Evolutionary conservation across 2,329 filamentous ascomycete genomes (phyloP), one percentile per base, ranked within the genome.

Genomic region (Verticillium nubilum): DNA sequence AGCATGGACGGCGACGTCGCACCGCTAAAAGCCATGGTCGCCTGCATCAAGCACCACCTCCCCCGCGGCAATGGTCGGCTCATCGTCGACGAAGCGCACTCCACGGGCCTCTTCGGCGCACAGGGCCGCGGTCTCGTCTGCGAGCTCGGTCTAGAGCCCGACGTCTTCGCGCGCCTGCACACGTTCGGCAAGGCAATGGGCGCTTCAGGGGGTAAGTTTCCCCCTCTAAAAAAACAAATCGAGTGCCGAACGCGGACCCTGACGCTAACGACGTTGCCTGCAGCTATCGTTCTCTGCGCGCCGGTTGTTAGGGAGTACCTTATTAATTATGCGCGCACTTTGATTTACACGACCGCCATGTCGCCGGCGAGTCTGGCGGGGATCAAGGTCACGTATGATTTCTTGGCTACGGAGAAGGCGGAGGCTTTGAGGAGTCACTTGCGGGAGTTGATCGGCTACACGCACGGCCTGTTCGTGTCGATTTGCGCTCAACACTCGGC

Each of bases 1-100:
- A 92, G 89, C 69, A 95, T 95, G 91, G 90, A 94, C 58, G 91
- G 91, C 0, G 89, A 93, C 64, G 74, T 91, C 19, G 84, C 84
- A 0, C 88, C 87, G 0, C 74, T 95, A 12, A 66, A 68, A 12
- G 79, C 85, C 5, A 82, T 93, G 19, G 78, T 89, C 1, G 70
- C 78, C 0, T 75, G 83, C 4, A 80, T 89, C 0, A 80, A 88
- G 47, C 70, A 74, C 1, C 66, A 81, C 0, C 72, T 92, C 0
- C 84, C 86, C 0, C 61, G 61, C 0, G 79, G 79, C 0, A 90
- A 90, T 54, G 84, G 81, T 0, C 77, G 87, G 59, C 73, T 90
- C 4, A 77, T 90, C 10, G 80, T 90, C 1, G 88, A 90, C 60
- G 87, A 90, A 68, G 87, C 87, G 1, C 88, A 90, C 65, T 86